Percentiles rank a stretch among this genome's conserved stretches.
These are phyloP conservation scores for Symbiotaphrina buchneri DNA, from an alignment of 495 filamentous ascomycete genomes.

Conservation along the genomic window DNA sequence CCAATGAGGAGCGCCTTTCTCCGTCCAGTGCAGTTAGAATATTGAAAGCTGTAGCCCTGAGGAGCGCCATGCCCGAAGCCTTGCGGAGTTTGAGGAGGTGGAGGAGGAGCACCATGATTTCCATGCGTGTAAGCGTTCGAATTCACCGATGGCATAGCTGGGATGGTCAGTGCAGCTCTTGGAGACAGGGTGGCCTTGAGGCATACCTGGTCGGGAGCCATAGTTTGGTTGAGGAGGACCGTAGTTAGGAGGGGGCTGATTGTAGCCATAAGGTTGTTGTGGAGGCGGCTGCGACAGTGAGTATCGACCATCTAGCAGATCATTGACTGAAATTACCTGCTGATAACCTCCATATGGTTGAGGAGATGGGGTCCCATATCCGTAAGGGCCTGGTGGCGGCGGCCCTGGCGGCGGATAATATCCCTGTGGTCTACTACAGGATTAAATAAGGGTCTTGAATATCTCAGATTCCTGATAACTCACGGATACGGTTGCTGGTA, in stretches of 20 bases:
- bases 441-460: background rate
- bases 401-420: slow-evolving; percentile 1
- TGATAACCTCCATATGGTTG: slow-evolving; percentile 5
- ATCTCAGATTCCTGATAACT: background rate
- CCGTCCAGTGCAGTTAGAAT: slow-evolving; percentile 77
- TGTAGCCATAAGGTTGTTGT: slow-evolving; percentile 1
- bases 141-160: slow-evolving; percentile 20
- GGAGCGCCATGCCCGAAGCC: slow-evolving; percentile 63
- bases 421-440: background rate
- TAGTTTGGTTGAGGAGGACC: background rate
- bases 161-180: background rate
- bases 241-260: background rate
- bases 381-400: no score
- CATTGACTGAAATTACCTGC: background rate
- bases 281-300: slow-evolving; percentile 1
- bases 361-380: slow-evolving; percentile 1
- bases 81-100: slow-evolving; percentile 34
- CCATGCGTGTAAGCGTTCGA: slow-evolving; percentile 30
- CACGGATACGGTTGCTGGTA: slow-evolving; percentile 1
- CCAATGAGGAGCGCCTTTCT: slow-evolving; percentile 87
- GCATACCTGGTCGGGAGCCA: background rate
- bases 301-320: background rate
- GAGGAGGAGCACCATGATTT: slow-evolving; percentile 26
- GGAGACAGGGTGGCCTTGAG: background rate
- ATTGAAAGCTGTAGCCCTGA: slow-evolving; percentile 61